phyloP scores from a whole-genome alignment of 2,329 filamentous ascomycete species.

The Sodiomyces alkalinus region DNA sequence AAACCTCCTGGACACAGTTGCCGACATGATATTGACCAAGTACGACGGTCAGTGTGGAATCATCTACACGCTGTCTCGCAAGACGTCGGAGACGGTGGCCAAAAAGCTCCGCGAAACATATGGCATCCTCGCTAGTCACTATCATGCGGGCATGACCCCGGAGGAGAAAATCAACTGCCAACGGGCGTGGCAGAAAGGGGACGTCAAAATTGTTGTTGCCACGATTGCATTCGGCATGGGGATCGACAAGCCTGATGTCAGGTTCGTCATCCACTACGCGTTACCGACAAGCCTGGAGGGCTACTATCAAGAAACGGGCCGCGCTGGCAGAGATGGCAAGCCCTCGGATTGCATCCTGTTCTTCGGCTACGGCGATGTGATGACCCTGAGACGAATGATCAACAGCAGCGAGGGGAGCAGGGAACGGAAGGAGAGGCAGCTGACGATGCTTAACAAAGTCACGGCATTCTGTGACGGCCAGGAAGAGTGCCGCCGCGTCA shows the following conservation, averaged over 20 bases:
- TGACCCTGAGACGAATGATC: conserved; percentile 65
- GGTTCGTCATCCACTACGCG: conserved; percentile 88
- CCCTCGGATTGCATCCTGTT: conserved; percentile 81
- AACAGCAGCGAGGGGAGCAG: conserved; percentile 58
- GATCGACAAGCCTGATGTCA: conserved; percentile 95
- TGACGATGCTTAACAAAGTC: conserved; percentile 72
- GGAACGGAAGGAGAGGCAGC: conserved; percentile 73
- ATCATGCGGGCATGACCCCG: conserved; percentile 66
- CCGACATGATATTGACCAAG: conserved; percentile 51
- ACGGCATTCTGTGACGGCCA: conserved; percentile 81
- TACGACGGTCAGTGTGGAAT: conserved; percentile 71
- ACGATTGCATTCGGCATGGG: conserved; percentile 99
- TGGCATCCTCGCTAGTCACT: conserved; percentile 63
- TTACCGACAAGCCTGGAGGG: conserved; percentile 92
- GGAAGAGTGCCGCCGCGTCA: conserved; percentile 71
- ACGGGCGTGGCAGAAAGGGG: conserved; percentile 65
- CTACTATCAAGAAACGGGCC: conserved; percentile 95
- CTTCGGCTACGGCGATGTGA: conserved; percentile 68
- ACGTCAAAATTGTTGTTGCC: conserved; percentile 79
- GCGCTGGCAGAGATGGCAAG: conserved; percentile 82
- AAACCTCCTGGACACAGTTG: conserved; percentile 29
- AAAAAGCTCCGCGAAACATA: conserved; percentile 43
- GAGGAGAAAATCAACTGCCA: conserved; percentile 58
- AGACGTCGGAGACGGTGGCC: conserved; percentile 69
- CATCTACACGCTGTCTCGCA: conserved; percentile 80